Percentiles rank a stretch among this genome's conserved stretches.
Evolutionary conservation across 768 basidiomycete species (phyloP).

Genomic region (Trametes gibbosa): DNA sequence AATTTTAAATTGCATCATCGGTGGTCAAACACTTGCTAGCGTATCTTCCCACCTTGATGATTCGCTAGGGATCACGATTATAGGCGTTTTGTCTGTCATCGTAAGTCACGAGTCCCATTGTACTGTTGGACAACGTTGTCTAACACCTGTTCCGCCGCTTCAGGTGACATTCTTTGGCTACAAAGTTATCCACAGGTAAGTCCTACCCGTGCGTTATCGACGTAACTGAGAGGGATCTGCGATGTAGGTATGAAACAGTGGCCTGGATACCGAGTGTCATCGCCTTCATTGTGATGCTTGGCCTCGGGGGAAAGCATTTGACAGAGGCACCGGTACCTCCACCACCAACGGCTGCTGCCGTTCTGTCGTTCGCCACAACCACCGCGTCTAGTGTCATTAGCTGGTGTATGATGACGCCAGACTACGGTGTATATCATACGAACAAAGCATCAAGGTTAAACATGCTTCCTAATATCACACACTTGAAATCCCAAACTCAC

Average conservation of each 20-base stretch:
- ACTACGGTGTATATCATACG: slow-evolving; percentile 48
- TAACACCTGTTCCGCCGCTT: background rate
- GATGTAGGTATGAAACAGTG: slow-evolving; percentile 33
- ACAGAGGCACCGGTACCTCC: slow-evolving; percentile 20
- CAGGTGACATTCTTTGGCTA: slow-evolving; percentile 37
- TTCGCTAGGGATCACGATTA: slow-evolving; percentile 43
- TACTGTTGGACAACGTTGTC: background rate
- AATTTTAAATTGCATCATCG: slow-evolving; percentile 49
- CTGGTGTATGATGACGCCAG: slow-evolving; percentile 43
- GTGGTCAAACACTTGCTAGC: slow-evolving; percentile 46
- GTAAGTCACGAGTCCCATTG: slow-evolving; percentile 19
- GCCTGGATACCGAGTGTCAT: slow-evolving; percentile 41
- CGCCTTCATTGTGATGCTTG: slow-evolving; percentile 38
- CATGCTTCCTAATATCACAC: background rate
- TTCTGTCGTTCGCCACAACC: slow-evolving; percentile 46
- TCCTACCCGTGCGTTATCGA: background rate
- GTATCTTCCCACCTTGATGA: slow-evolving; percentile 31
- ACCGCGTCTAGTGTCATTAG: slow-evolving; percentile 44
- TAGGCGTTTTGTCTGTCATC: slow-evolving; percentile 38
- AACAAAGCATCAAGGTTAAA: slow-evolving; percentile 31
- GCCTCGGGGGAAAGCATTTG: slow-evolving; percentile 37
- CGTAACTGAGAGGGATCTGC: background rate
- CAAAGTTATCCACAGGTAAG: slow-evolving; percentile 31
- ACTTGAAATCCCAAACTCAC: background rate
- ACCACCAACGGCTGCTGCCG: slow-evolving; percentile 32